Conservation (phyloP, 257 asterid species). For the Penstemon newberryi region DNA sequence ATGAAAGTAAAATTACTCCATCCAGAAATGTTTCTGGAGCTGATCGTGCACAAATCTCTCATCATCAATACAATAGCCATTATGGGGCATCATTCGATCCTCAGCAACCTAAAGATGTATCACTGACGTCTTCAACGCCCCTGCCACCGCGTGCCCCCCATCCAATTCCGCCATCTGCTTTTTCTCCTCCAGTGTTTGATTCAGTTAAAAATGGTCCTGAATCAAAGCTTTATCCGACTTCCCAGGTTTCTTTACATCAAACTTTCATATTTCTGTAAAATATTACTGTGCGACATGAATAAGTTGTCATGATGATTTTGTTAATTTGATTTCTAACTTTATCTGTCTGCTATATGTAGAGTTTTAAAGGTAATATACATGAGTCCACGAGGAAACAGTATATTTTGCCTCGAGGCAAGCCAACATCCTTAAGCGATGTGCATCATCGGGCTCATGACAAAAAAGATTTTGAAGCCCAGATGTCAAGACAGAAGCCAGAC, state of each 20-base stretch:
- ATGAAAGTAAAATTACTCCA: conserved; percentile 49
- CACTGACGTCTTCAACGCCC: conserved; percentile 41
- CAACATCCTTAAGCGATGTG: conserved; percentile 29
- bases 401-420: conserved; percentile 38
- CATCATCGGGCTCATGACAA: conserved; percentile 50
- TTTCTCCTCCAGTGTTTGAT: conserved; percentile 39
- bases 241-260: conserved; percentile 44
- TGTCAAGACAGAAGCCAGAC: conserved; percentile 46
- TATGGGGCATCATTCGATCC: conserved; percentile 31
- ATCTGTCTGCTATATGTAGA: conserved; percentile 49
- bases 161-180: conserved; percentile 35
- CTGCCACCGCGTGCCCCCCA: conserved; percentile 34
- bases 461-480: conserved; percentile 47
- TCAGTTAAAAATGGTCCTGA: conserved; percentile 36
- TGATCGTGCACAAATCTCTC: conserved; percentile 33
- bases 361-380: conserved; percentile 33
- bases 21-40: conserved; percentile 35
- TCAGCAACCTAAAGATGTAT: conserved; percentile 40
- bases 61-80: conserved; percentile 38
- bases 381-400: conserved; percentile 45
- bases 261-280: neutral
- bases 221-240: conserved; percentile 43
- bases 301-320: neutral
- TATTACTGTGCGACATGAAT: neutral
- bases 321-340: conserved; percentile 14